Evolutionary conservation across 148 eudicot species (phyloP), one percentile per base, ranked within the genome.

Genomic region (Oxyria digyna): DNA sequence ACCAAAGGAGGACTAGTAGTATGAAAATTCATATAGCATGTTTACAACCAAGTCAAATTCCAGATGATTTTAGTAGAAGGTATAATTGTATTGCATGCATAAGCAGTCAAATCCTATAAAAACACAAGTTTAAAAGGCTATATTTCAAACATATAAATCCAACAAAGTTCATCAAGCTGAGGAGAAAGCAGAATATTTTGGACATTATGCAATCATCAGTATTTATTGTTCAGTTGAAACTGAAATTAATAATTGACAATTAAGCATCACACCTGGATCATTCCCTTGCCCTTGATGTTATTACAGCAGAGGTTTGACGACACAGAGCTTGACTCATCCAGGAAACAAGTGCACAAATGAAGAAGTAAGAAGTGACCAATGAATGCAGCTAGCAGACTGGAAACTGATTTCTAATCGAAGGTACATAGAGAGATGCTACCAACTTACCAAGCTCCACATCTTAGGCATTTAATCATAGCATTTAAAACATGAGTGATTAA

Each of bases 271-370:
- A 91, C 97, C 97, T 89, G 96, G 77, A 91, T 91, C 82, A 78
- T 85, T 70, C 97, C 97, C 85, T 89, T 89, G 38, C 97, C 97
- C 74, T 85, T 89, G 73, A 91, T 89, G 84, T 87, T 23, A 11
- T 54, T 54, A 54, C 32, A 54, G 31, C 31, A 23, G n/a, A n/a
- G n/a, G n/a, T n/a, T n/a, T 24, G 32, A 54, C 23, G 15, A 29
- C 62, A 24, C 24, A 24, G 14, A 52, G 13, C 29, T 46, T 46
- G 20, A 46, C 23, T 46, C 5, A 46, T n/a, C 52, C 23, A 4
- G 23, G 23, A 46, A 6, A 46, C n/a, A 17, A 46, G 52, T 13
- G 6, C 52, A n/a, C 52, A n/a, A 4, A n/a, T 0, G 21, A 17
- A n/a, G 18, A 10, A n/a, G n/a, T n/a, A n/a, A n/a, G n/a, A n/a